Evolutionary conservation across 2,329 filamentous ascomycete genomes (phyloP), one percentile per base, ranked within the genome.

Genomic region (Fusarium sp.): DNA sequence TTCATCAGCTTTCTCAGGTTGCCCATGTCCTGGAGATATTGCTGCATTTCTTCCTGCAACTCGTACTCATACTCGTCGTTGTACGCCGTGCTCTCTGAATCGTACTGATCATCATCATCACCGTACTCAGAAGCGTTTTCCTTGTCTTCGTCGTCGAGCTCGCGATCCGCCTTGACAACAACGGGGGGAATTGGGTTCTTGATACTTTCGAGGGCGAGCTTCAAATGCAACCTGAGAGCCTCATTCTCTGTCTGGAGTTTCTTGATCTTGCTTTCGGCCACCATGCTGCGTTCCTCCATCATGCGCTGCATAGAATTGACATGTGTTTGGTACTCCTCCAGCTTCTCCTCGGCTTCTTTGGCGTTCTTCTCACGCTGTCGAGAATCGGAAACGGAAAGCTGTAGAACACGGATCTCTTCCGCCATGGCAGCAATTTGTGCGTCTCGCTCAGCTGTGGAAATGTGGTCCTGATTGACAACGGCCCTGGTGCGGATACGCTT

Each of bases 401-500:
- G 95, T 51, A 99, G 84, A 28, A 85, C 81, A 20, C 94, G 92
- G 71, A 99, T 99, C 70, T 96, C 96, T 75, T 97, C 95, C 11
- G 93, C 91, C 96, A 99, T 98, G 75, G 94, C 92, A 2, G 88
- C 84, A 74, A 99, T 97, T 79, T 98, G 93, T 6, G 93, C 94
- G 79, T 99, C 96, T 68, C 96, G 90, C 81, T 98, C 93, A 1
- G 95, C 96, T 15, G 93, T 91, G 11, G 92, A 95, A 71, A 97
- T 90, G 73, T 94, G 92, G 79, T 97, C 94, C 81, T 99, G 94
- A 82, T 99, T 99, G 81, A 98, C 92, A 32, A 94, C 90, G 26
- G 96, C 96, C 50, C 93, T 91, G 33, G 94, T 98, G 75, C 94
- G 93, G 81, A 99, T 99, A 57, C 92, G 91, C 83, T 99, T 99